These are phyloP conservation scores for Eucalyptus curtisii DNA, from an alignment of 345 rosid species.

Conservation along the genomic window DNA sequence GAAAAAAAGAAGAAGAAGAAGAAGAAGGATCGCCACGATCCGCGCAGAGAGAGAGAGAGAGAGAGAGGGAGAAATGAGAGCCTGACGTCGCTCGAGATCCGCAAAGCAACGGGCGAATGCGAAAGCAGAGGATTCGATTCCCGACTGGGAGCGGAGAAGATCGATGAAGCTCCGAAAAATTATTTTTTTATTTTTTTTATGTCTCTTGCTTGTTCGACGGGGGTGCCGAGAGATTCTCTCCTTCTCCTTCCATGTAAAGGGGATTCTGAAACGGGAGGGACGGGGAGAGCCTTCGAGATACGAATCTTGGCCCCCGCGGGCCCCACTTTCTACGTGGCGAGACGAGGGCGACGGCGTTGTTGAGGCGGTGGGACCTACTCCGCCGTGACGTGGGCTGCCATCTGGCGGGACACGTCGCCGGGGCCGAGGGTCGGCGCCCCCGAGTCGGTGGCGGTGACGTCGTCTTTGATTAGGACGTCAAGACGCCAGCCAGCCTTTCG, in stretches of 20 bases:
- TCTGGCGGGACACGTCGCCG: neutral
- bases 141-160: neutral
- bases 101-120: neutral
- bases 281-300: neutral
- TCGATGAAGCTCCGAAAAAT: neutral
- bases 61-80: neutral
- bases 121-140: neutral
- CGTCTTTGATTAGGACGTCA: neutral
- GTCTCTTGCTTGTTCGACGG: neutral
- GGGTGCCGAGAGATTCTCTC: neutral
- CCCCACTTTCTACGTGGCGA: neutral
- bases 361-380: neutral
- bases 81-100: neutral
- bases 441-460: neutral
- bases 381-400: neutral
- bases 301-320: neutral
- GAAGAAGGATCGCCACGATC: neutral
- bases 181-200: neutral
- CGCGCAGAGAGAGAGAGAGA: too few species aligned
- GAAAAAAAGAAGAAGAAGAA: neutral
- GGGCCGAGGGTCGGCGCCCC: neutral
- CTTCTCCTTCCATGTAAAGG: neutral
- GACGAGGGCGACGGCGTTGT: neutral
- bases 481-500: neutral
- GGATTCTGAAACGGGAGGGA: neutral